Evolutionary conservation across 2,329 filamentous ascomycete species (phyloP).

Genomic region (Phoma sp.): DNA sequence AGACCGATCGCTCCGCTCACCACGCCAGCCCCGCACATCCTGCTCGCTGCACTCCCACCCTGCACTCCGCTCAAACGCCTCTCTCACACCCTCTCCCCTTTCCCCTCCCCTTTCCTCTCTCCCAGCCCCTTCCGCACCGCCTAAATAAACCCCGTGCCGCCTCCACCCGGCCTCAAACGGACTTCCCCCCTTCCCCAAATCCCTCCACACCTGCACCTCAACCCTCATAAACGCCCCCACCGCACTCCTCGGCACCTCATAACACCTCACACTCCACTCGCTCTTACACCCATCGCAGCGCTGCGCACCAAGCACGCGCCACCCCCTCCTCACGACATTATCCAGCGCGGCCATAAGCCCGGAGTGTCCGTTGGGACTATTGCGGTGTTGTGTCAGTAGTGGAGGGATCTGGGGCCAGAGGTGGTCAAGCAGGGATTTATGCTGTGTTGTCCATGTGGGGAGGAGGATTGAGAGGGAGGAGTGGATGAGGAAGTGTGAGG

Average conservation of each 20-base stretch:
- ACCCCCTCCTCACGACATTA: slow-evolving; percentile 26
- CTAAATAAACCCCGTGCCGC: slow-evolving; percentile 32
- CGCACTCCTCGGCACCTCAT: slow-evolving; percentile 10
- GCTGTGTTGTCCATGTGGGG: slow-evolving; percentile 14
- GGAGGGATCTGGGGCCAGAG: slow-evolving; percentile 36
- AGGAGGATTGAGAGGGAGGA: slow-evolving; percentile 28
- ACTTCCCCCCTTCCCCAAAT: slow-evolving; percentile 31
- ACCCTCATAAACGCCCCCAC: slow-evolving; percentile 23
- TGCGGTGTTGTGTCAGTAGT: slow-evolving; percentile 35
- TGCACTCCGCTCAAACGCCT: slow-evolving; percentile 26
- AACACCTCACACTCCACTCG: slow-evolving; percentile 30
- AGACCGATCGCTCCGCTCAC: not conserved
- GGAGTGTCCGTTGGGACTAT: slow-evolving; percentile 29
- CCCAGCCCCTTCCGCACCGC: not conserved
- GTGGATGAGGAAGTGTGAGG: no score
- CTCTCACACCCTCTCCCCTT: slow-evolving; percentile 27
- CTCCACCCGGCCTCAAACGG: slow-evolving; percentile 41
- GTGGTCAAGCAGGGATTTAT: slow-evolving; percentile 19
- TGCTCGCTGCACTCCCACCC: not conserved
- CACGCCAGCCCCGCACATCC: not conserved
- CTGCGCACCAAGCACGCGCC: slow-evolving; percentile 25
- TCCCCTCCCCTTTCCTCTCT: slow-evolving; percentile 12
- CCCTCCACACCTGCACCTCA: slow-evolving; percentile 33
- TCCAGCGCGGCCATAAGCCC: slow-evolving; percentile 31
- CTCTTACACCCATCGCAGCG: slow-evolving; percentile 36